Conservation (phyloP, 2,329 filamentous ascomycete genomes). For the Didymella keratinophila region DNA sequence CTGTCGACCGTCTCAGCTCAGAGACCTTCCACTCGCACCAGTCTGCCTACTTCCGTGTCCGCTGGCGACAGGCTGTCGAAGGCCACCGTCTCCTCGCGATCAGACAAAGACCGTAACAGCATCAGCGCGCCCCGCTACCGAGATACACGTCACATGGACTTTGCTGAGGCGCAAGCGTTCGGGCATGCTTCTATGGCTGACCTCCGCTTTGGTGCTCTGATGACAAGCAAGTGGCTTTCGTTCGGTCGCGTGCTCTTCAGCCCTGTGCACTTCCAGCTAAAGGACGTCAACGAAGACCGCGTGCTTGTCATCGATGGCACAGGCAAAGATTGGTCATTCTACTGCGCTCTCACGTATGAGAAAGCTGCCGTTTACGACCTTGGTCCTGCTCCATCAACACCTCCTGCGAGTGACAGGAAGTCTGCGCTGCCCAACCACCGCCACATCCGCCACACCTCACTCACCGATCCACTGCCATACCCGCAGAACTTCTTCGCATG, state of each 20-base stretch:
- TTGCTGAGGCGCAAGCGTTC: constrained; percentile 49
- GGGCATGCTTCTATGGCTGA: constrained; percentile 69
- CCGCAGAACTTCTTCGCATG: constrained; percentile 77
- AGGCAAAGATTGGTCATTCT: constrained; percentile 91
- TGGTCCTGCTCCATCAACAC: constrained; percentile 43
- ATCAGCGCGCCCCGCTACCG: constrained; percentile 52
- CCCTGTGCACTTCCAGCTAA: constrained; percentile 75
- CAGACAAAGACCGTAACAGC: constrained; percentile 48
- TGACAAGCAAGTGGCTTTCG: constrained; percentile 86
- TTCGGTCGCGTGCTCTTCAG: constrained; percentile 86
- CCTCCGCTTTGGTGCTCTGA: constrained; percentile 79
- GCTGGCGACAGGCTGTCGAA: constrained; percentile 44
- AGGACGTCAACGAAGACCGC: constrained; percentile 65
- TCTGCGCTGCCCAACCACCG: constrained; percentile 70
- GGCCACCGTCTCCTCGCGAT: constrained; percentile 39
- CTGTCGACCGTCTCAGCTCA: constrained; percentile 41
- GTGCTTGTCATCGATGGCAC: constrained; percentile 83
- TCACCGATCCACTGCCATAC: constrained; percentile 75
- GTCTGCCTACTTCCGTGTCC: constrained; percentile 43
- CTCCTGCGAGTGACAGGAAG: constrained; percentile 39
- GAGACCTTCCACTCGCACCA: constrained; percentile 46
- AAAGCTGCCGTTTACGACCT: constrained; percentile 79
- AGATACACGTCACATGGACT: constrained; percentile 65
- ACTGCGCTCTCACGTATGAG: constrained; percentile 81
- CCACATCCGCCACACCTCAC: constrained; percentile 72